Base-by-base conservation (phyloP, 2,329 filamentous ascomycete species). In the Rhynchosporium agropyri region DNA sequence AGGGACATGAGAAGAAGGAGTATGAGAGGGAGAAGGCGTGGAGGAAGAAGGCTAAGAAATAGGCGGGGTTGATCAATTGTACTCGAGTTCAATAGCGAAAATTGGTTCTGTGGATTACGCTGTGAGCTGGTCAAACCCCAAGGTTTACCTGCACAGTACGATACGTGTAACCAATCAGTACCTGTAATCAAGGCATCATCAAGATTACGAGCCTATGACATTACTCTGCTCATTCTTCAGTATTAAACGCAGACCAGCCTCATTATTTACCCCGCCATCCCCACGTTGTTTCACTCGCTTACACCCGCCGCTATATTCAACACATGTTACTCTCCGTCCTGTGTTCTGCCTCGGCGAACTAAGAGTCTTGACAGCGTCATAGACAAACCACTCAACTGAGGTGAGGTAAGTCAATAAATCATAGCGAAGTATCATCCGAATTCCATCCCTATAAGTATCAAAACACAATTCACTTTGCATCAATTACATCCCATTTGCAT, bases 1-100 rank as follows among this genome's bases (percentile, higher is more conserved):
- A 97, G 77, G 94, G 94, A 1, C 81, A 83, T 63, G 93, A 95
- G 77, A 83, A 86, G 49, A 98, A 98, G 78, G 85, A 84, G 55
- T 98, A 98, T 83, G 93, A 96, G 78, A 84, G 89, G 72, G 92
- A 96, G 82, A 95, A 88, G 82, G 83, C 84, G 75, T 82, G 82
- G 75, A 84, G 92, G 76, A 92, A 91, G 77, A 81, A 83, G 75
- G 83, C 84, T 60, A 85, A 82, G 75, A 84, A 81, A 63, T 75
- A 65, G 69, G n/a, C 12, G 42, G 10, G 10, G 40, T 20, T 20
- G 20, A 20, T 20, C 20, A 20, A 20, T 20, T 20, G 20, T 20
- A 20, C 20, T 20, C 20, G 20, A 20, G 20, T 20, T 20, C 20
- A 20, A 20, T 20, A 20, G 20, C 20, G 20, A 20, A 20, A 20